Evolutionary conservation across 2,329 filamentous ascomycete genomes (phyloP).

Genomic region (Talaromyces pinophilus): DNA sequence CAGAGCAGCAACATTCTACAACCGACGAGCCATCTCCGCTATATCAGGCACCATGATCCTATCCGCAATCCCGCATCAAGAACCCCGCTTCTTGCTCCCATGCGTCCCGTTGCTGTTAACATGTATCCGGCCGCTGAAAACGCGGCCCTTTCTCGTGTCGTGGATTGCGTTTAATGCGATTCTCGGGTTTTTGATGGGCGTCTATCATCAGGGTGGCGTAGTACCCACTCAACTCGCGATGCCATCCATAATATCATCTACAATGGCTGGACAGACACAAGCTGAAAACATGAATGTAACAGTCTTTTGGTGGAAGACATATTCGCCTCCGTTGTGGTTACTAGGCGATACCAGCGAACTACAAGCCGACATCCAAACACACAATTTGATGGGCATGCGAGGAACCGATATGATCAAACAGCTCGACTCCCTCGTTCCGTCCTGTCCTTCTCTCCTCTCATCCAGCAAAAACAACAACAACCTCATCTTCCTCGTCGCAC

Average conservation of each 20-base stretch:
- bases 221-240: conserved; percentile 53
- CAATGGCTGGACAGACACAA: neutral
- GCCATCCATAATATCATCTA: conserved; percentile 38
- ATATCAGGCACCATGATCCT: conserved; percentile 47
- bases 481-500: conserved; percentile 48
- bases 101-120: conserved; percentile 54
- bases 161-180: conserved; percentile 54
- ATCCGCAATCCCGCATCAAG: conserved; percentile 53
- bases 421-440: conserved; percentile 38
- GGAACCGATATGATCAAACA: conserved; percentile 43
- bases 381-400: conserved; percentile 53
- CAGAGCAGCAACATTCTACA: conserved; percentile 37
- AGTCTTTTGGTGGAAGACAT: conserved; percentile 59
- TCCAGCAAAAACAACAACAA: conserved; percentile 23
- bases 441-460: conserved; percentile 29
- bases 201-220: conserved; percentile 57
- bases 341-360: conserved; percentile 42
- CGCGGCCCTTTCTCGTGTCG: conserved; percentile 43
- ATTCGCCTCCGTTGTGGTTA: conserved; percentile 55
- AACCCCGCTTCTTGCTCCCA: conserved; percentile 55
- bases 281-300: conserved; percentile 30
- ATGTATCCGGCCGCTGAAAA: conserved; percentile 47
- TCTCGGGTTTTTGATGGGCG: conserved; percentile 53
- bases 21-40: conserved; percentile 46
- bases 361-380: conserved; percentile 41